Conservation (phyloP, 2,329 filamentous ascomycete species). For the Pestalotiopsis sp. region DNA sequence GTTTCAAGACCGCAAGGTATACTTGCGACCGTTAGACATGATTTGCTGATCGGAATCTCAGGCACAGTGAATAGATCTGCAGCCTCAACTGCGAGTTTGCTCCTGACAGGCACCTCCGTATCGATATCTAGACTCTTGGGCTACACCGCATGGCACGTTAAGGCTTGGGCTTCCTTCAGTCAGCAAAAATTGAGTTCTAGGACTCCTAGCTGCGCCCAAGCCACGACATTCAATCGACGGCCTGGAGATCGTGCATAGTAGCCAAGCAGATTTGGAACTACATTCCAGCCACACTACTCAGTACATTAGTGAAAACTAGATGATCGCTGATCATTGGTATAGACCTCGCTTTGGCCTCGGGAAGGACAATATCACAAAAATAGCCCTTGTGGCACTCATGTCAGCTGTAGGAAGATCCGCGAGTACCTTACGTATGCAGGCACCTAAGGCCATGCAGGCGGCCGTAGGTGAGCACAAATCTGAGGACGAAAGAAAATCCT, state of each 20-base stretch:
- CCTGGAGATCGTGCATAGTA: background rate
- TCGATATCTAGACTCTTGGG: background rate
- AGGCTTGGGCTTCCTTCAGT: background rate
- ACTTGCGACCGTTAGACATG: background rate
- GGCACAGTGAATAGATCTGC: background rate
- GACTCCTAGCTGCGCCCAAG: background rate
- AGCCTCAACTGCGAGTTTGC: background rate
- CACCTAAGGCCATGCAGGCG: slow-evolving; percentile 3
- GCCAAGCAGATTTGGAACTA: background rate
- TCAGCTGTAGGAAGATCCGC: background rate
- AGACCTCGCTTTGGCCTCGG: background rate
- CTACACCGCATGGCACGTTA: background rate
- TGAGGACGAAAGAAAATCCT: background rate
- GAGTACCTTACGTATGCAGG: slow-evolving; percentile 6
- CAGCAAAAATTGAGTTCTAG: background rate
- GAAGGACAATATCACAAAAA: slow-evolving; percentile 5
- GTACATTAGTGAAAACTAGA: background rate
- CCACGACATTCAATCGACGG: background rate
- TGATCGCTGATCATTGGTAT: background rate
- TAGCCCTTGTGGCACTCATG: slow-evolving; percentile 3
- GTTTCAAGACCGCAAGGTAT: slow-evolving; percentile 9
- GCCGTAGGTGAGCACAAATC: slow-evolving; percentile 1
- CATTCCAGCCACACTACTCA: background rate
- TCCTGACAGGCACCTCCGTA: background rate
- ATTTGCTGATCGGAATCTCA: background rate